These are phyloP conservation scores for Pseudisothecium myosuroides DNA, from an alignment of 225 moss, liverwort and hornwort species.

Conservation along the genomic window DNA sequence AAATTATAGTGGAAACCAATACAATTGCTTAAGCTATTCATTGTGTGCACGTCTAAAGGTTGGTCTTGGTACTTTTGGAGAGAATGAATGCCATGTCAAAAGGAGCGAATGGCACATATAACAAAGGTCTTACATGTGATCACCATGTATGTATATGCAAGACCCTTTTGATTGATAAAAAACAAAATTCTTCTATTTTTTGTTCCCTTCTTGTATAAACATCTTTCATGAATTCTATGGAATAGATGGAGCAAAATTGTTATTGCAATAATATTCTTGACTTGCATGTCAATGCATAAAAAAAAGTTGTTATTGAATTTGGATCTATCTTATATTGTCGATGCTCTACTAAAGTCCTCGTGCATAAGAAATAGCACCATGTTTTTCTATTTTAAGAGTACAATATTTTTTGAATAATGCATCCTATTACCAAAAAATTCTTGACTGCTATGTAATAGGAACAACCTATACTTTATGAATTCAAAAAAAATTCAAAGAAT, in stretches of 20 bases:
- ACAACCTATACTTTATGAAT: rapidly evolving
- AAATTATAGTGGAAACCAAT: too few relatives aligned
- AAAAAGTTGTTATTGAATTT: background rate
- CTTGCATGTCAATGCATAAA: background rate
- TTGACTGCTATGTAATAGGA: background rate
- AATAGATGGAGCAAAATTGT: too few relatives aligned
- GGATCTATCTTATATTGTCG: background rate
- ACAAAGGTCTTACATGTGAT: background rate
- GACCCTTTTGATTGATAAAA: background rate
- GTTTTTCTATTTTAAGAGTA: background rate
- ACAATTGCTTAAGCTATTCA: background rate
- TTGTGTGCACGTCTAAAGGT: rapidly evolving
- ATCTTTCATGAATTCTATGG: rapidly evolving
- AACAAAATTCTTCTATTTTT: background rate
- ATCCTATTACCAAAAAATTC: background rate
- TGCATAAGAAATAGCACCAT: background rate
- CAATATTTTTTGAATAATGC: background rate
- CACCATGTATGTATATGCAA: background rate
- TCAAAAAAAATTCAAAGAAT: background rate
- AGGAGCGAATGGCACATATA: background rate
- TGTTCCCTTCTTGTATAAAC: background rate
- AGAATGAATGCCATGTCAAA: background rate
- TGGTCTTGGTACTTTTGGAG: rapidly evolving
- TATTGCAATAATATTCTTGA: background rate
- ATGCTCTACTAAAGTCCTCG: background rate